phyloP scores from a whole-genome alignment of 768 basidiomycete species.

The Hericium coralloides region DNA sequence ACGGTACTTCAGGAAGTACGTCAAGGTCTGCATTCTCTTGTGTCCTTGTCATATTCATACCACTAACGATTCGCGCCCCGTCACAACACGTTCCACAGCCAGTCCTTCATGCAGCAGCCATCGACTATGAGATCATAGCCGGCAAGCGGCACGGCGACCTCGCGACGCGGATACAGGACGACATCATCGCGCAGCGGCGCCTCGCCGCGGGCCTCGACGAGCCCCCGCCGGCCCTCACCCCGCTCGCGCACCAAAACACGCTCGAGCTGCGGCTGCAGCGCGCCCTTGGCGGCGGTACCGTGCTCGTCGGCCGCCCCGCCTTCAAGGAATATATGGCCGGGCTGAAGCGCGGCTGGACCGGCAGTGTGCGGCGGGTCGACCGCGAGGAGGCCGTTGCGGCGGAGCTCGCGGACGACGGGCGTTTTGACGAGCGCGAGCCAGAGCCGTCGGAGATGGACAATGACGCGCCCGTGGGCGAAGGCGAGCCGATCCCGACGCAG shows the following conservation, averaged over 20 bases:
- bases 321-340: slow-evolving; percentile 95
- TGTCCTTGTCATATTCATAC: slow-evolving; percentile 10
- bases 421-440: slow-evolving; percentile 60
- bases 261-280: slow-evolving; percentile 43
- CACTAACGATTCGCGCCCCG: slow-evolving; percentile 4
- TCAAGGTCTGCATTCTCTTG: slow-evolving; percentile 63
- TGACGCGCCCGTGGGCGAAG: slow-evolving; percentile 19
- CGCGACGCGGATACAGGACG: slow-evolving; percentile 63
- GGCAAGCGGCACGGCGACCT: slow-evolving; percentile 85
- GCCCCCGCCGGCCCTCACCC: slow-evolving; percentile 30
- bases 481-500: slow-evolving; percentile 32
- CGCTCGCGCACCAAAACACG: slow-evolving; percentile 45
- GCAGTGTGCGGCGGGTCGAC: slow-evolving; percentile 57
- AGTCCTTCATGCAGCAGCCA: slow-evolving; percentile 84
- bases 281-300: slow-evolving; percentile 73
- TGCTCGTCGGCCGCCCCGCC: slow-evolving; percentile 82
- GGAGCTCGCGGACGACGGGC: slow-evolving; percentile 60
- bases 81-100: slow-evolving; percentile 45
- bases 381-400: slow-evolving; percentile 62
- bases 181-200: slow-evolving; percentile 64
- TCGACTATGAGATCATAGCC: slow-evolving; percentile 81
- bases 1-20: slow-evolving; percentile 91
- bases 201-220: slow-evolving; percentile 54
- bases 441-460: slow-evolving; percentile 20
- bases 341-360: slow-evolving; percentile 76